A percentile compares a stretch with the other conserved stretches of the same genome.
Conservation (phyloP, 805 yeast genomes). For the Priceomyces medius region DNA sequence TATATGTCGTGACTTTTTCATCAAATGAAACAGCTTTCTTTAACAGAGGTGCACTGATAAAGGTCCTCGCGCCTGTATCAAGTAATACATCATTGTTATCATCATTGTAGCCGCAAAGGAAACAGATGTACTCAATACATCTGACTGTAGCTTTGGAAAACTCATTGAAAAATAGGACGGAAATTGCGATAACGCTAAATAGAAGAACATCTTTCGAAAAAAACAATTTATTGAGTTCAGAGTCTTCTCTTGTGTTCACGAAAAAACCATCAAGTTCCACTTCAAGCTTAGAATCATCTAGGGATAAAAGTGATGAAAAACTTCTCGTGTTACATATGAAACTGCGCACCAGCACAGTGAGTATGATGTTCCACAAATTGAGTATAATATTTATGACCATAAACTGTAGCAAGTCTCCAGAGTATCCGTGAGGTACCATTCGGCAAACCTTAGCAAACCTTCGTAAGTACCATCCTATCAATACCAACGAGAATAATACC, state of each 20-base stretch:
- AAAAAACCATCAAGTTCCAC: neutral
- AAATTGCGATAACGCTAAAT: conserved; percentile 9
- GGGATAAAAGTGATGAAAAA: neutral
- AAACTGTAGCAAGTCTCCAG: conserved; percentile 8
- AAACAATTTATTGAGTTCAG: conserved; percentile 8
- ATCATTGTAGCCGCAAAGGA: conserved; percentile 1
- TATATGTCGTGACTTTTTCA: conserved; percentile 14
- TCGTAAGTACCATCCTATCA: conserved; percentile 3
- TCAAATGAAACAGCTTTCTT: conserved; percentile 19
- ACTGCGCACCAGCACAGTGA: neutral
- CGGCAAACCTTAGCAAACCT: conserved; percentile 8
- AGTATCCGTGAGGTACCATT: conserved; percentile 8
- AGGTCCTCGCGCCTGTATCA: no score
- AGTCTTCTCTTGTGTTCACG: neutral
- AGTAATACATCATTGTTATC: neutral
- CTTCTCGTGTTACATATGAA: conserved; percentile 3
- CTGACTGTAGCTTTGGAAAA: conserved; percentile 13
- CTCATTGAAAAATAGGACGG: conserved; percentile 11
- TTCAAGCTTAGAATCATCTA: neutral
- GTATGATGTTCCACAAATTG: conserved; percentile 8
- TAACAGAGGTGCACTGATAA: conserved; percentile 1
- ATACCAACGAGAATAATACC: neutral
- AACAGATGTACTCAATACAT: conserved; percentile 17
- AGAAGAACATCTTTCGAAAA: conserved; percentile 13
- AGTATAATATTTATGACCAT: conserved; percentile 1